Base-by-base conservation (phyloP, 768 basidiomycete genomes). In the Hypsizygus marmoreus region DNA sequence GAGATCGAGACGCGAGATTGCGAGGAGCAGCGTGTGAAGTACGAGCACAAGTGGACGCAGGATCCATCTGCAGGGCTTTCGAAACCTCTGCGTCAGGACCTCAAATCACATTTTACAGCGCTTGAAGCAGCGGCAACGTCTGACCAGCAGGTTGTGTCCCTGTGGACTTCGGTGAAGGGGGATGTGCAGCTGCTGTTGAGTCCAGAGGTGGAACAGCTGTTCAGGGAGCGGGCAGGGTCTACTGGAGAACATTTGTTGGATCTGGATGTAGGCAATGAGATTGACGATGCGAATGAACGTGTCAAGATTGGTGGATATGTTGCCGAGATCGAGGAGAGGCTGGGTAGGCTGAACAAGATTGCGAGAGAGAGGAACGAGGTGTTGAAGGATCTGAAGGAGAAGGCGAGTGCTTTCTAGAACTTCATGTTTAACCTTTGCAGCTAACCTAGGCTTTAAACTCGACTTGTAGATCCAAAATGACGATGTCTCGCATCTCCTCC, bases 371-470 rank as follows among this genome's bases (percentile, higher is more conserved):
- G 95, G 38, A 80, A 79, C 9, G 89, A 95, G 55, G 84, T 93
- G 0, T 67, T 98, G 43, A 94, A 90, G 62, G 97, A 98, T 60
- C 72, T 99, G 38, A 99, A 98, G 64, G 95, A 97, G 33, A 97
- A 95, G 81, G 95, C 93, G 8, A 10, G 23, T 25, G 10, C 10
- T 25, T 4, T 17, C 23, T 38, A 4, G 14, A 4, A n/a, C n/a
- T 43, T 33, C 45, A 34, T 36, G 22, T 12, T 9, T 4, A 8
- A 37, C 19, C 29, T 24, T 42, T n/a, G n/a, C 42, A 32, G 48
- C 24, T 25, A 17, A 19, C n/a, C 25, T 29, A 12, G 1, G 35
- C 32, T 11, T 30, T 43, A 12, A 16, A 25, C 41, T n/a, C 23
- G 7, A 26, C 14, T 36, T 36, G 2, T 56, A 98, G 94, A 79